These are phyloP conservation scores for Selaginella tamariscina DNA, from an alignment of 75 land plant genomes.

Conservation along the genomic window DNA sequence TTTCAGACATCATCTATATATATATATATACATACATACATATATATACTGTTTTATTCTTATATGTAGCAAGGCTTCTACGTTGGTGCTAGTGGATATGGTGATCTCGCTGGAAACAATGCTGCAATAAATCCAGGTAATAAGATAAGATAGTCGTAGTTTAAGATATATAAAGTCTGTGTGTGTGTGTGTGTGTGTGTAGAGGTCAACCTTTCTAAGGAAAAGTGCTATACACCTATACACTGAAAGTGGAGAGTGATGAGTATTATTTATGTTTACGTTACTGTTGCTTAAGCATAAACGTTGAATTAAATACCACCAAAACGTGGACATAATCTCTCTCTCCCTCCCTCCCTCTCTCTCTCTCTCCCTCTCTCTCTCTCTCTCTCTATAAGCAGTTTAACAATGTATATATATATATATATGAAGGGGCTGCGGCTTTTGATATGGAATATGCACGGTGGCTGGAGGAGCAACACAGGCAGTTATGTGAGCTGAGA, in stretches of 20 bases:
- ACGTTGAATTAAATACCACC: too few species aligned
- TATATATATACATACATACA: too few species aligned
- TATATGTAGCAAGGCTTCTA: not conserved
- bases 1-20: constrained; percentile 6
- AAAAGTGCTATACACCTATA: not conserved
- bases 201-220: not conserved
- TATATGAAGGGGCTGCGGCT: constrained; percentile 32
- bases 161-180: too few species aligned
- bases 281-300: too few species aligned
- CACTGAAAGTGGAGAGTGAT: too few species aligned
- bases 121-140: constrained; percentile 32
- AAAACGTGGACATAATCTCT: too few species aligned
- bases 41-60: not conserved
- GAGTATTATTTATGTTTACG: too few species aligned
- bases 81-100: constrained; percentile 7
- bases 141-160: not conserved
- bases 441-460: constrained; percentile 64
- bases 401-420: too few species aligned
- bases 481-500: constrained; percentile 36
- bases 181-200: not conserved
- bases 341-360: too few species aligned
- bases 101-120: not conserved
- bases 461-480: constrained; percentile 53
- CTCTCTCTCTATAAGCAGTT: not conserved
- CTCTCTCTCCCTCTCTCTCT: not conserved